Base-by-base conservation (phyloP, 352 stramenopile species). In the Pythium sukuiense region DNA sequence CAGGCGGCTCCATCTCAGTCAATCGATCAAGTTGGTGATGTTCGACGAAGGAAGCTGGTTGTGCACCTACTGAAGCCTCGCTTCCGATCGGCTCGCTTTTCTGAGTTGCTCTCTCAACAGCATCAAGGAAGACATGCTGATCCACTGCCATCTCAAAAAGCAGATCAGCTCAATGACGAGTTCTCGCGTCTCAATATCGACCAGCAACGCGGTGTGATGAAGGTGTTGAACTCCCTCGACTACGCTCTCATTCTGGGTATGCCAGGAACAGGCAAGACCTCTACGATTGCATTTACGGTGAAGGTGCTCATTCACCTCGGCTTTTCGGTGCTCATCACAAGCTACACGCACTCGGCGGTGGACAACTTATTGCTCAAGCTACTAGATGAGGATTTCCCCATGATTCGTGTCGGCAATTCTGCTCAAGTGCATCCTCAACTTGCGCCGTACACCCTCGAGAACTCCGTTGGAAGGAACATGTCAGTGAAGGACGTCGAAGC, bases 331-430 rank as follows among this genome's bases (percentile, higher is more conserved):
- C 79, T 99, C 6, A 82, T 99, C 30, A 98, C 96, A 27, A 97
- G 92, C 45, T 99, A 99, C 72, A 99, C 98, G 3, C 96, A 99
- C 75, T 95, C 92, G 6, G 98, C 97, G 30, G 96, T 99, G n/a
- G 98, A 99, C 70, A 98, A 98, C 70, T 65, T 99, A 32, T 56
- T 99, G 29, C 73, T 97, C 18, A 99, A 99, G 73, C 76, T 99
- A 11, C 70, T 93, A 3, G 63, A 65, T 24, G 65, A 67, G 37
- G 66, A 90, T 9, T 55, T 93, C 2, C 73, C 77, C 16, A 89
- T 95, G 69, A 71, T 97, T 54, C 83, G 90, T 24, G 79, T 97
- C 12, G 90, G 89, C 0, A 89, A 77, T 24, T 61, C 73, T 0
- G 68, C 75, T n/a, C 85, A 94, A 76, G 83, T 96, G 20, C 82